These are phyloP conservation scores for Talaromyces sp. DNA, from an alignment of 2,329 filamentous ascomycete species.

Conservation along the genomic window DNA sequence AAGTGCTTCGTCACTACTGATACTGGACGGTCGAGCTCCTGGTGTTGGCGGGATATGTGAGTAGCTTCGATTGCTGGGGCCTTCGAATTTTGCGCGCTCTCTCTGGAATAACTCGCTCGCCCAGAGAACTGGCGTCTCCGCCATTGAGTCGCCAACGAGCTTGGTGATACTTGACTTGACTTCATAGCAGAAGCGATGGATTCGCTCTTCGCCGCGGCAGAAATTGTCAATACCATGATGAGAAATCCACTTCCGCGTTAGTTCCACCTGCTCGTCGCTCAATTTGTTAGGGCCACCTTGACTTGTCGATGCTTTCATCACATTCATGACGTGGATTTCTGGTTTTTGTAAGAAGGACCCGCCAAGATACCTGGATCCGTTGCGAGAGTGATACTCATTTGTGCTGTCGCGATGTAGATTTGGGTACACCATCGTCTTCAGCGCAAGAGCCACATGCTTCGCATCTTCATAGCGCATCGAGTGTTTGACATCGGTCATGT, in stretches of 20 bases:
- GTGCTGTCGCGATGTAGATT: constrained; percentile 26
- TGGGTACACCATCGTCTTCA: constrained; percentile 81
- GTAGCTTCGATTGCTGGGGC: constrained; percentile 37
- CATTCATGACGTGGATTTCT: constrained; percentile 80
- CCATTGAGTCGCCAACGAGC: constrained; percentile 77
- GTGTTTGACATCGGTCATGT: constrained; percentile 86
- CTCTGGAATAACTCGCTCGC: constrained; percentile 82
- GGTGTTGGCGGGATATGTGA: constrained; percentile 45
- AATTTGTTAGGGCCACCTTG: constrained; percentile 93
- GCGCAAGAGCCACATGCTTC: constrained; percentile 76
- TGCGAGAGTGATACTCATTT: constrained; percentile 37
- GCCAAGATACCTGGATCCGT: constrained; percentile 47
- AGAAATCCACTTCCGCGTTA: constrained; percentile 77
- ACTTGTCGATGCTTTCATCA: constrained; percentile 75
- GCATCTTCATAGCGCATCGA: constrained; percentile 86
- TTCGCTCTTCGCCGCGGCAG: constrained; percentile 88
- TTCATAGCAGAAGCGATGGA: constrained; percentile 90
- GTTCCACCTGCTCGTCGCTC: constrained; percentile 89
- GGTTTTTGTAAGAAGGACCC: constrained; percentile 69
- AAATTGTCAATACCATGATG: constrained; percentile 85
- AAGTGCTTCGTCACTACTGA: constrained; percentile 43
- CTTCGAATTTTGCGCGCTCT: constrained; percentile 53
- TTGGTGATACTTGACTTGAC: constrained; percentile 82
- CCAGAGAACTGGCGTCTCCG: constrained; percentile 85
- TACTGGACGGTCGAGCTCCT: constrained; percentile 42